Percentiles rank a stretch among this genome's conserved stretches.
phyloP scores from a whole-genome alignment of 2,329 filamentous ascomycete genomes.

The Colletotrichum orbiculare region DNA sequence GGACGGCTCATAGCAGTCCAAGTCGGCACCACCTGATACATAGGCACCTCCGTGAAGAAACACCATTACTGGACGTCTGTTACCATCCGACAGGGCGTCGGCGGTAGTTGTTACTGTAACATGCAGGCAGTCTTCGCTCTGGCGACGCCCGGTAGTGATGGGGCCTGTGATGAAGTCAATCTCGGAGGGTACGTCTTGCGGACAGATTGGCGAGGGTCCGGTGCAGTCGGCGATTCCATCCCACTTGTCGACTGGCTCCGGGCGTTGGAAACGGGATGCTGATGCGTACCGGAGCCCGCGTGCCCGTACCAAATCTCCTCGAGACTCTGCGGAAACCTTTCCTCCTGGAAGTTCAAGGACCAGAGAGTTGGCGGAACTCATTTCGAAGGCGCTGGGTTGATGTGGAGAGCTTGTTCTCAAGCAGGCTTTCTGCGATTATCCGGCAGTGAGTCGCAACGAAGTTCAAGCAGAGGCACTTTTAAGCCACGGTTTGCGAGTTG shows the following conservation, averaged over 20 bases:
- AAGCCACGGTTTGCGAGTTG: not conserved
- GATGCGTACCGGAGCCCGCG: conserved; percentile 34
- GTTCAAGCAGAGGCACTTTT: not conserved
- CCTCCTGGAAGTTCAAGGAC: not conserved
- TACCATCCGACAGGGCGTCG: not conserved
- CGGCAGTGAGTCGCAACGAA: not conserved
- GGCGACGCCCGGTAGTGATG: conserved; percentile 19
- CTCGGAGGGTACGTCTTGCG: conserved; percentile 34
- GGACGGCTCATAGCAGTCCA: conserved; percentile 31
- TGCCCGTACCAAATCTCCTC: conserved; percentile 5
- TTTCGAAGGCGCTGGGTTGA: not conserved
- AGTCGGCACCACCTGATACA: conserved; percentile 6
- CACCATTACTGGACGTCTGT: conserved; percentile 44
- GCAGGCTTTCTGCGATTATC: not conserved
- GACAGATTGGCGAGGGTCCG: conserved; percentile 33
- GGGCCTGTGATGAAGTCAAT: conserved; percentile 31
- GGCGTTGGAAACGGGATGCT: conserved; percentile 35
- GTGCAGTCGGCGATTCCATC: conserved; percentile 27
- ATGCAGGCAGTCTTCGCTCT: conserved; percentile 37
- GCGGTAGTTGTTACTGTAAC: conserved; percentile 19
- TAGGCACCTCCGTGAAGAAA: conserved; percentile 42
- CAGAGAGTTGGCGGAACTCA: not conserved
- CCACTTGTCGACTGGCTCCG: conserved; percentile 27
- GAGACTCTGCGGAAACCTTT: not conserved
- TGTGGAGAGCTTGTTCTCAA: not conserved